A percentile compares a stretch with the other conserved stretches of the same genome.
Evolutionary conservation across 352 stramenopile species (phyloP).

Genomic region (Thalassiosira pacifica): DNA sequence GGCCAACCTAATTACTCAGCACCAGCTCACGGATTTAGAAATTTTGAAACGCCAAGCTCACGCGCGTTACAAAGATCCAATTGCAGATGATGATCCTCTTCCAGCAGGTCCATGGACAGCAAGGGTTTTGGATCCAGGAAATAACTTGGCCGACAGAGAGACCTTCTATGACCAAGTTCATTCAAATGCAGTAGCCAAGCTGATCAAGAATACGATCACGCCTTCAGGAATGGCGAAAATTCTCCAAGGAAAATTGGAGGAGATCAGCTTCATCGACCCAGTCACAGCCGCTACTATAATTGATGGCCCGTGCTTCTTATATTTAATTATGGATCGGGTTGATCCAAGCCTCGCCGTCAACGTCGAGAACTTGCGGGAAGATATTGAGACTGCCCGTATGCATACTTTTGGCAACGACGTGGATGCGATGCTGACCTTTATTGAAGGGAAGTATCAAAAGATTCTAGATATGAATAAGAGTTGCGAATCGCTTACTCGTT

Average conservation of each 20-base stretch:
- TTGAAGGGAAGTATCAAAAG: not conserved
- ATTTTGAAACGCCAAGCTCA: not conserved
- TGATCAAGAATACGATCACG: slow-evolving; percentile 25
- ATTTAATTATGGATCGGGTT: not conserved
- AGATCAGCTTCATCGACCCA: slow-evolving; percentile 24
- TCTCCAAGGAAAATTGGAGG: not conserved
- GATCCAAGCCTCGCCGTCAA: not conserved
- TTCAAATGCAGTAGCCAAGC: not conserved
- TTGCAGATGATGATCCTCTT: not conserved
- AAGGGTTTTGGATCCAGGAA: slow-evolving; percentile 1
- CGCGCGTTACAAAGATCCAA: not conserved
- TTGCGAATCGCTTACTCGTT: not conserved
- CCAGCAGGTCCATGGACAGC: not conserved
- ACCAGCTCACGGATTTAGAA: not conserved
- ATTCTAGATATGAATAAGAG: not conserved
- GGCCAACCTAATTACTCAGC: not conserved
- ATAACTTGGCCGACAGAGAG: not conserved
- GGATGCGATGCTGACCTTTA: slow-evolving; percentile 3
- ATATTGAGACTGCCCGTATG: no score
- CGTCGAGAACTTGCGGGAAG: no score
- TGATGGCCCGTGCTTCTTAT: slow-evolving; percentile 21
- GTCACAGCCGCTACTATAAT: not conserved
- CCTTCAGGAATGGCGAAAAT: not conserved
- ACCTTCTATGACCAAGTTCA: slow-evolving; percentile 20
- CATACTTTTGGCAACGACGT: no score